phyloP scores from a whole-genome alignment of 306 rosid genomes.

The Benincasa hispida region DNA sequence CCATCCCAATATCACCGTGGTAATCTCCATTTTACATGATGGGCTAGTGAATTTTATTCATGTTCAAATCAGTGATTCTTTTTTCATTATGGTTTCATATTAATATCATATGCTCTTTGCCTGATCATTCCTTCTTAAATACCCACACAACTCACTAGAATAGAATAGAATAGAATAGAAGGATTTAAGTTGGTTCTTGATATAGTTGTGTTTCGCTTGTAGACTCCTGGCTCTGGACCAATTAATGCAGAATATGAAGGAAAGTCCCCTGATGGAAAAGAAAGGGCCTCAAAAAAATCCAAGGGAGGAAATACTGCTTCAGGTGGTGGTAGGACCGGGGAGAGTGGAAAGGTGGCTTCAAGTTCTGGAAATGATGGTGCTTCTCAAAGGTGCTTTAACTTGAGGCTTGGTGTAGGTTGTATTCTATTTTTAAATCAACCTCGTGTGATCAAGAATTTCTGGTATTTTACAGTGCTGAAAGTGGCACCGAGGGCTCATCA shows the following conservation, averaged over 20 bases:
- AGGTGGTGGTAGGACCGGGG: conserved; percentile 53
- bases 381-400: conserved; percentile 61
- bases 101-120: not conserved
- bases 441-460: not conserved
- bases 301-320: conserved; percentile 45
- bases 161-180: not conserved
- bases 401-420: not conserved
- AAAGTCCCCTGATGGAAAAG: conserved; percentile 66
- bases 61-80: not conserved
- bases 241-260: conserved; percentile 43
- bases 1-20: conserved; percentile 85
- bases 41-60: not conserved
- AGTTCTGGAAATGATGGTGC: conserved; percentile 84
- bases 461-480: conserved; percentile 51
- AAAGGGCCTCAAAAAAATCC: conserved; percentile 45
- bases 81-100: not conserved
- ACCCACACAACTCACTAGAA: not conserved
- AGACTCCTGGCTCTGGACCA: conserved; percentile 47
- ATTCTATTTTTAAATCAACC: not conserved
- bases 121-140: not conserved
- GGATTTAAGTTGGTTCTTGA: conserved; percentile 9
- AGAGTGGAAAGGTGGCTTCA: conserved; percentile 70
- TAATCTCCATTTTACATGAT: conserved; percentile 15
- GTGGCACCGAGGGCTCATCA: conserved; percentile 84
- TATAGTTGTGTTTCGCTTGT: conserved; percentile 14